These are phyloP conservation scores for Euphrasia arctica DNA, from an alignment of 305 asterid species.

Conservation along the genomic window DNA sequence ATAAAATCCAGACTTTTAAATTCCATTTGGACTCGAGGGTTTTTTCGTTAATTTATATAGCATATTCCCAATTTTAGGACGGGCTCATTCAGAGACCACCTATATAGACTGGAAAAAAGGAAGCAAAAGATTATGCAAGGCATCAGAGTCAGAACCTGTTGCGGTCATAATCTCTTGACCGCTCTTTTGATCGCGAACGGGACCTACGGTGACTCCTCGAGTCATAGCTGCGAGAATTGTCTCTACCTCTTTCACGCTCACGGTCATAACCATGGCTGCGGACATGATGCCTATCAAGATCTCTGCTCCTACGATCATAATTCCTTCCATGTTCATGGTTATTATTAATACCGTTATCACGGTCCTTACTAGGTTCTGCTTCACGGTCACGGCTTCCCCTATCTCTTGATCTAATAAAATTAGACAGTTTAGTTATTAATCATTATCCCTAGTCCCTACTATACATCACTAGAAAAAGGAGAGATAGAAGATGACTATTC, in stretches of 20 bases:
- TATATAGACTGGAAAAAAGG: neutral
- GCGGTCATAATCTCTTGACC: constrained; percentile 68
- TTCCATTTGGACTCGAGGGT: neutral
- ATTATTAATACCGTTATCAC: constrained; percentile 42
- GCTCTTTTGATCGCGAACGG: constrained; percentile 70
- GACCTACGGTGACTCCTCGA: constrained; percentile 67
- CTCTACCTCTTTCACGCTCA: constrained; percentile 58
- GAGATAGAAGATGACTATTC: neutral
- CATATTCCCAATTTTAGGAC: neutral
- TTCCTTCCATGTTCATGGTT: constrained; percentile 54
- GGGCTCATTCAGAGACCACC: neutral
- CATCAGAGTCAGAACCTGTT: constrained; percentile 42
- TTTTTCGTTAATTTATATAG: neutral
- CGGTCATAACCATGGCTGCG: constrained; percentile 15
- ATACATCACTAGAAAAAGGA: neutral
- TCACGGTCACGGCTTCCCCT: constrained; percentile 54
- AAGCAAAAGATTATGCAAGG: neutral
- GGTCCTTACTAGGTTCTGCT: constrained; percentile 46
- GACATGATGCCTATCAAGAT: constrained; percentile 42
- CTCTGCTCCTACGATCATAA: constrained; percentile 61
- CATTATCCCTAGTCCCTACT: neutral
- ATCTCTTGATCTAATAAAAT: constrained; percentile 52
- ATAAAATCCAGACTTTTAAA: neutral
- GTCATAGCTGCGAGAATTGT: constrained; percentile 53
- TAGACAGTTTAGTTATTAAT: neutral